Evolutionary conservation across 148 eudicot species (phyloP).

Genomic region (Salicornia ramosissima): DNA sequence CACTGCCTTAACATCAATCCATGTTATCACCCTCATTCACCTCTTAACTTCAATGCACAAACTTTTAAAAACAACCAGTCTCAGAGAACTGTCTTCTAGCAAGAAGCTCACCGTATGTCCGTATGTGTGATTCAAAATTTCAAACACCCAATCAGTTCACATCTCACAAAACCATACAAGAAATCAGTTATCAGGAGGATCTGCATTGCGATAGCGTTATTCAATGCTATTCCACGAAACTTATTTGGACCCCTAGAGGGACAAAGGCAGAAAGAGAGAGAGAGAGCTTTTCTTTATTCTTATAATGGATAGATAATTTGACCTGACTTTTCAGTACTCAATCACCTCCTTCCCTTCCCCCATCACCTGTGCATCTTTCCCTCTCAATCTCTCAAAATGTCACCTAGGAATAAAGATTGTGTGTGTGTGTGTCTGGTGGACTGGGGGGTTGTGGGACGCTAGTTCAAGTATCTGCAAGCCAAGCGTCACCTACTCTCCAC

Average conservation of each 20-base stretch:
- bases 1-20: background rate
- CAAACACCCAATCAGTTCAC: background rate
- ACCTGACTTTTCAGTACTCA: background rate
- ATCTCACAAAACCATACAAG: background rate
- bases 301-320: background rate
- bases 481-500: no score
- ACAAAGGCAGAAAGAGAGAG: no score
- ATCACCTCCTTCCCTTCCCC: background rate
- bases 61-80: background rate
- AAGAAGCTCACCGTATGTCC: background rate
- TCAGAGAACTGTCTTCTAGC: background rate
- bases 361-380: background rate
- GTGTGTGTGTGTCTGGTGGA: no score
- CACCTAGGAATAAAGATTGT: background rate
- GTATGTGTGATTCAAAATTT: background rate
- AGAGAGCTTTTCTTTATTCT: background rate
- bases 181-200: background rate
- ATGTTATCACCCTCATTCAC: background rate
- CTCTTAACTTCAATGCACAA: background rate
- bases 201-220: background rate
- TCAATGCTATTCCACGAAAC: background rate
- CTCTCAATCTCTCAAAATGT: background rate
- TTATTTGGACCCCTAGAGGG: background rate
- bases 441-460: no score
- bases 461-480: no score